Conservation (phyloP, 768 basidiomycete genomes). For the Leccinum subtestaceum region DNA sequence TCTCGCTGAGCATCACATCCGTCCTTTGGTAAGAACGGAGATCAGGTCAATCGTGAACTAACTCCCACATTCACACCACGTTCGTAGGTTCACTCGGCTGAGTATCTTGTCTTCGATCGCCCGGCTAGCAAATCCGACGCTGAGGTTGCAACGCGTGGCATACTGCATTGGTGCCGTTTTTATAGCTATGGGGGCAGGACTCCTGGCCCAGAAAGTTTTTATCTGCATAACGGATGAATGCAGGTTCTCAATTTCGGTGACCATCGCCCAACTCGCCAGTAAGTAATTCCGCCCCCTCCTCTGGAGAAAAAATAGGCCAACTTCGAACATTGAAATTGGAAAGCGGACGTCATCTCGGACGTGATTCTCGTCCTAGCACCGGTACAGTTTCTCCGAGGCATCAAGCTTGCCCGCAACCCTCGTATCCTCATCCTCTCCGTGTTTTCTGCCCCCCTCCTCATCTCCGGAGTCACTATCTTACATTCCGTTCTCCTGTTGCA, state of each 20-base stretch:
- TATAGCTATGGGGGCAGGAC: conserved; percentile 10
- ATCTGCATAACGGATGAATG: conserved; percentile 10
- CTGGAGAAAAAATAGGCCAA: not conserved
- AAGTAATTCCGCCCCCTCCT: conserved; percentile 2
- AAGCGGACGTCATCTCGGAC: conserved; percentile 26
- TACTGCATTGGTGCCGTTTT: conserved; percentile 20
- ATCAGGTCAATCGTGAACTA: not conserved
- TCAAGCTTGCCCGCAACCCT: conserved; percentile 12
- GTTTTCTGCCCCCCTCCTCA: conserved; percentile 25
- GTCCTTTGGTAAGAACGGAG: conserved; percentile 20
- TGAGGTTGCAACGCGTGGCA: conserved; percentile 9
- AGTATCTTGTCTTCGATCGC: conserved; percentile 28
- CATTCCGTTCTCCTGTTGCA: conserved; percentile 24
- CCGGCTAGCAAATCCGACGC: conserved; percentile 18
- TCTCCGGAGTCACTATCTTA: conserved; percentile 18
- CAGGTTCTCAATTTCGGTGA: not conserved
- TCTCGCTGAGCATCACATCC: conserved; percentile 18
- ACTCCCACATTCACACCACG: not conserved
- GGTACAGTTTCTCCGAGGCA: conserved; percentile 14
- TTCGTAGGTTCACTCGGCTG: conserved; percentile 24
- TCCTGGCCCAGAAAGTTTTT: conserved; percentile 20
- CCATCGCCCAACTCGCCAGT: conserved; percentile 26
- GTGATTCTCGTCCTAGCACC: conserved; percentile 17
- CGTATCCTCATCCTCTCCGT: conserved; percentile 22
- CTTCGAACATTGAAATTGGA: not conserved